Percentiles rank a stretch among this genome's conserved stretches.
These are phyloP conservation scores for Schizonepeta tenuifolia DNA, from an alignment of 257 asterid genomes.

Conservation along the genomic window DNA sequence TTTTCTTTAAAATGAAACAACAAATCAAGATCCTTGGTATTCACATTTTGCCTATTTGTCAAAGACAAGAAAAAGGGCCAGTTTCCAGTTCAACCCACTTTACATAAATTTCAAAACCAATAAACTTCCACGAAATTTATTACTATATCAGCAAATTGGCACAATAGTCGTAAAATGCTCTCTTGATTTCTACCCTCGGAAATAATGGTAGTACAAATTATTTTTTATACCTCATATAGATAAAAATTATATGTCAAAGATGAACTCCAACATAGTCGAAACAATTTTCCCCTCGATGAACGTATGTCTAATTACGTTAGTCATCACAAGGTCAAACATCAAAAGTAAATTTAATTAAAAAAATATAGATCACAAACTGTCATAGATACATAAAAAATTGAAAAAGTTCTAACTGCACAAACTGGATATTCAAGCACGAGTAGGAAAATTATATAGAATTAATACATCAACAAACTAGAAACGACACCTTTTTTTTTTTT, in stretches of 20 bases:
- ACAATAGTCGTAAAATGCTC: not conserved
- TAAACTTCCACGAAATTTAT: constrained; percentile 33
- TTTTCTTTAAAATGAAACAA: not conserved
- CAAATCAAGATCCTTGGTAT: not conserved
- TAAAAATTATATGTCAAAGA: not conserved
- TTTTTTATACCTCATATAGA: too few relatives aligned
- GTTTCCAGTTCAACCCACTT: not conserved
- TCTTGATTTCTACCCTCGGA: not conserved
- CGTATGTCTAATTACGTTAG: too few relatives aligned
- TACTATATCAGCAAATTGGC: not conserved
- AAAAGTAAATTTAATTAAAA: too few relatives aligned
- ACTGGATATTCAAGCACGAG: too few relatives aligned
- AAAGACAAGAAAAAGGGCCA: not conserved
- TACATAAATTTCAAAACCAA: constrained; percentile 10
- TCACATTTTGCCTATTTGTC: constrained; percentile 13
- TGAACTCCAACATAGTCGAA: not conserved
- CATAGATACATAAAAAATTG: too few relatives aligned
- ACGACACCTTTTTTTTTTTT: too few relatives aligned
- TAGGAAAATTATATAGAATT: too few relatives aligned
- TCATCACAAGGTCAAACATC: too few relatives aligned
- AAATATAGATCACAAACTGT: too few relatives aligned
- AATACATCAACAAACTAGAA: too few relatives aligned
- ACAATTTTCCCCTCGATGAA: not conserved
- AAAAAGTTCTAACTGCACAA: too few relatives aligned
- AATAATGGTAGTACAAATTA: not conserved